Evolutionary conservation across 495 filamentous ascomycete species (phyloP).

Genomic region (Elaphomyces granulatus): DNA sequence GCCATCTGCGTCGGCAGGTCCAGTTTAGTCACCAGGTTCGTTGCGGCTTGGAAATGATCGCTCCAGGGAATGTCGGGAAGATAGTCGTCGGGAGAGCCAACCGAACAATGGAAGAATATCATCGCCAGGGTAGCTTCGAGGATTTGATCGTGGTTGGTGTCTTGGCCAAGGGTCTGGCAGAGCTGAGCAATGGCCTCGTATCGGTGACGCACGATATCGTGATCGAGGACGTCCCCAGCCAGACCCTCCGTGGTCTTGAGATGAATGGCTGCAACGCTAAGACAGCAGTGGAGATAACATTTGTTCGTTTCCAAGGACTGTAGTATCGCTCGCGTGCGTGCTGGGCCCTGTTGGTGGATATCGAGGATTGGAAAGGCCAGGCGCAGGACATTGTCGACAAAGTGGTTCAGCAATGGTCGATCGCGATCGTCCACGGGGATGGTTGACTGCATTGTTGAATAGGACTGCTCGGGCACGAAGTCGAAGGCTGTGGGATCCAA

Average conservation of each 20-base stretch:
- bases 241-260: constrained; percentile 62
- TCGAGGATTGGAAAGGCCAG: constrained; percentile 86
- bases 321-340: constrained; percentile 66
- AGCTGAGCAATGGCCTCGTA: constrained; percentile 77
- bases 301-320: constrained; percentile 80
- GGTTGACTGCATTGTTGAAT: constrained; percentile 42
- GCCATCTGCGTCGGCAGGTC: constrained; percentile 59
- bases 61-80: constrained; percentile 94
- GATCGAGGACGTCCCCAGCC: constrained; percentile 63
- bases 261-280: constrained; percentile 92
- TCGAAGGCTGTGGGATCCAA: constrained; percentile 20
- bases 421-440: constrained; percentile 87
- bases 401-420: constrained; percentile 76
- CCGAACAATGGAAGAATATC: constrained; percentile 94
- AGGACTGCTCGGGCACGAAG: constrained; percentile 11
- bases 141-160: constrained; percentile 73
- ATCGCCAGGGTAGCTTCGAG: constrained; percentile 89
- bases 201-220: constrained; percentile 87
- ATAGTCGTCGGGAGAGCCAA: constrained; percentile 69
- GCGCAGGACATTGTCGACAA: constrained; percentile 73
- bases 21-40: constrained; percentile 67
- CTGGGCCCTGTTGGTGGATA: constrained; percentile 66
- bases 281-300: constrained; percentile 86
- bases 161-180: constrained; percentile 65
- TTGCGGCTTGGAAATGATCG: constrained; percentile 87